Evolutionary conservation across 2,329 filamentous ascomycete genomes (phyloP), one percentile per base, ranked within the genome.

Genomic region (Drechslerella coelobrocha): DNA sequence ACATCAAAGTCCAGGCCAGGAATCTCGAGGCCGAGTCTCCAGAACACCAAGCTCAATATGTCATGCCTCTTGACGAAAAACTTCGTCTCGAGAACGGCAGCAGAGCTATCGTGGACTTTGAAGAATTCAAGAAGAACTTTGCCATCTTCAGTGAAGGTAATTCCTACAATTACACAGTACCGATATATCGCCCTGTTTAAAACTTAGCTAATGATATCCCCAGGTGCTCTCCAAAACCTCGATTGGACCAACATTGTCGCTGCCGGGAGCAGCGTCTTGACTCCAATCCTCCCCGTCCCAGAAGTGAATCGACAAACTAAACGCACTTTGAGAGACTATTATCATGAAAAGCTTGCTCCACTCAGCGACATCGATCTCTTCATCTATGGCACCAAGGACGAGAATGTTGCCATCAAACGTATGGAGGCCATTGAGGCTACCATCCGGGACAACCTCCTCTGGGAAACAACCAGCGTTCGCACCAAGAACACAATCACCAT

Each of bases 401-500:
- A 94, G 75, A 85, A 91, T 51, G 81, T 92, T 76, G 91, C 89
- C 0, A 81, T 92, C 17, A 86, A 91, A 76, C 94, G 95, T 81
- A 94, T 95, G 79, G 88, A 89, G 76, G 82, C 90, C 73, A 93
- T 96, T 68, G 91, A 96, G 78, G 80, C 82, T 21, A 83, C 82
- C n/a, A 84, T 96, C 74, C 86, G 86, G 47, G 89, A 94, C 78
- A 86, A 89, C 2, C 88, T 95, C 57, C 81, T 95, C 21, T 85
- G 87, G n/a, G 91, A 96, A 78, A 90, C 89, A 0, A 93, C 90
- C 0, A 90, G 90, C 0, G 86, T 96, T 48, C 85, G 91, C 34
- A 95, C 91, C 17, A 95, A 93, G 81, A 89, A 95, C 76, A 89
- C 91, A 8, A 87, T 96, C 63, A 95, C 91, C 0, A 94, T 96